Conservation (phyloP, 441 rosid species). For the Breynia disticha region DNA sequence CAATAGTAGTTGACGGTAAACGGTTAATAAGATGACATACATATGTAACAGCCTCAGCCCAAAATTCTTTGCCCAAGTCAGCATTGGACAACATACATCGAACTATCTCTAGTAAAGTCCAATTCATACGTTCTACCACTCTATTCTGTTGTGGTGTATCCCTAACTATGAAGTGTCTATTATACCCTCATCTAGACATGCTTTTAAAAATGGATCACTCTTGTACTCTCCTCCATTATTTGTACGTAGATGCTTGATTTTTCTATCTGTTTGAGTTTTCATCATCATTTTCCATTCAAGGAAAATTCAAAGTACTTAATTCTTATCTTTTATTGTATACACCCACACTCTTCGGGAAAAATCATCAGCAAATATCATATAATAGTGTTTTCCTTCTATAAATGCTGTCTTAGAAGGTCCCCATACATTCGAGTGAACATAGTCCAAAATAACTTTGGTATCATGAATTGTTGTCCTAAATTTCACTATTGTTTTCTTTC, state of each 20-base stretch:
- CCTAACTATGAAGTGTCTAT: background rate
- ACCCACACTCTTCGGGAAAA: background rate
- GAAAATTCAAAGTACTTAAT: background rate
- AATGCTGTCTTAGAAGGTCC: background rate
- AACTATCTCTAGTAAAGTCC: background rate
- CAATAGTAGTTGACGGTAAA: background rate
- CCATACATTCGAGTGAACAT: background rate
- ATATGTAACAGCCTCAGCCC: too few species aligned
- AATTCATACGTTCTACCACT: background rate
- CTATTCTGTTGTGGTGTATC: slow-evolving; percentile 3
- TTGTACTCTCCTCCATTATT: too few species aligned
- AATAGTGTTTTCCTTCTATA: background rate
- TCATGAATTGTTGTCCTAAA: too few species aligned
- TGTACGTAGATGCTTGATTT: background rate
- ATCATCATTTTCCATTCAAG: background rate
- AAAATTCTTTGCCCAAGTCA: background rate
- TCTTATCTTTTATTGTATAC: background rate
- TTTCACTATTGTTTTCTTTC: background rate
- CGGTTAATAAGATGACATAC: too few species aligned
- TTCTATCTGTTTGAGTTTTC: background rate
- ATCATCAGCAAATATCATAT: background rate
- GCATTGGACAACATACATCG: background rate
- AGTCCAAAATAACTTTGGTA: too few species aligned
- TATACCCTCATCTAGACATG: background rate
- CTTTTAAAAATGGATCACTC: background rate